Evolutionary conservation across 2,329 filamentous ascomycete species (phyloP), one percentile per base, ranked within the genome.

Genomic region (Diaporthe sp.): DNA sequence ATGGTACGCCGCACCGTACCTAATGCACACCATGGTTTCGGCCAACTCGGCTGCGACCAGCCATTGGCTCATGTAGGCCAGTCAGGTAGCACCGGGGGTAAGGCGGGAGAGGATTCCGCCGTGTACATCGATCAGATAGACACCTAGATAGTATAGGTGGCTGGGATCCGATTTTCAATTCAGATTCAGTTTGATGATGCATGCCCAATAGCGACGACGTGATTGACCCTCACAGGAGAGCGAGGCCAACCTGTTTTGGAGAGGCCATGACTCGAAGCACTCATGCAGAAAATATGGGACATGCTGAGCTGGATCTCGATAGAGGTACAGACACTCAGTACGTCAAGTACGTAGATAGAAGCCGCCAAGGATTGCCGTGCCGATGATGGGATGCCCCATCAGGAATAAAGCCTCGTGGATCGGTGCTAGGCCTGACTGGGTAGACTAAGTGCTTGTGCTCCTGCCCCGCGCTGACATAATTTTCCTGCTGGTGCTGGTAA

Each of bases 351-450:
- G 22, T 2, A 49, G 19, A 5, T 53, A 53, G 13, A 44, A 25
- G 39, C 61, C 17, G 42, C 28, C 61, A 67, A 49, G 62, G 62
- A 51, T 67, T 49, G 44, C 90, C 22, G 89, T 89, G 7, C 91
- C 90, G 22, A 92, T 78, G 62, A 70, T 75, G 72, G 22, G 71
- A 46, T 31, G 31, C 22, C 25, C 13, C 65, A 42, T 71, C 17
- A 71, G 49, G 31, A 58, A n/a, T 55, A 73, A 49, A 15, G 17
- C 62, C 28, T 51, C 62, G 19, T 3, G 31, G 62, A 67, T 67
- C 62, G 44, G 62, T 68, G 62, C 62, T 68, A 51, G 4, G 90
- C 88, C 76, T 92, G 10, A 93, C 0, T 92, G 92, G 7, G 91
- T 82, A 10, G 91, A 81, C 0, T 94, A 84, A 90, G 91, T 90